Conservation (phyloP, 2,329 filamentous ascomycete species). For the Alternaria arbusti region DNA sequence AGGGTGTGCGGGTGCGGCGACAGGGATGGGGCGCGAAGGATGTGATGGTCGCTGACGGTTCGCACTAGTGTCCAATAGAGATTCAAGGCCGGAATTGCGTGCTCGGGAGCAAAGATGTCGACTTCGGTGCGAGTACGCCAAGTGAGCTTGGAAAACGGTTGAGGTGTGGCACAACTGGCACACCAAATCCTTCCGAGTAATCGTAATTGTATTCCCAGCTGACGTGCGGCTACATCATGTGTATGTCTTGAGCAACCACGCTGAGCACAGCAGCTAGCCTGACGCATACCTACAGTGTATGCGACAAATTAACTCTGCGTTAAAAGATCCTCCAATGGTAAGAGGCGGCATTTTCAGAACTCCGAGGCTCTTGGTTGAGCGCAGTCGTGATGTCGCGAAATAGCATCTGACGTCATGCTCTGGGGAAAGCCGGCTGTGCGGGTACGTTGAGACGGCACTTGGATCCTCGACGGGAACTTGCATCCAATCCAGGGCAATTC, state of each 20-base stretch:
- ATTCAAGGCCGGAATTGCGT: slow-evolving; percentile 36
- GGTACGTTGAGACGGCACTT: slow-evolving; percentile 3
- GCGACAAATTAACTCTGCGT: background rate
- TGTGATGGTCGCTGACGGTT: slow-evolving; percentile 24
- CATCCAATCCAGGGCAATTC: background rate
- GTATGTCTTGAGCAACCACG: background rate
- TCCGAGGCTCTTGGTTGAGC: background rate
- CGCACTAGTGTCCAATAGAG: slow-evolving; percentile 29
- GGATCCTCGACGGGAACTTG: background rate
- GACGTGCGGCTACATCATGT: background rate
- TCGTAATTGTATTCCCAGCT: background rate
- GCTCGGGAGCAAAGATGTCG: slow-evolving; percentile 43
- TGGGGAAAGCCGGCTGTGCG: slow-evolving; percentile 1
- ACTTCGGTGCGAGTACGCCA: slow-evolving; percentile 6
- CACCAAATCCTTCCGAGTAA: background rate
- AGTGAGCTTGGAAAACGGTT: background rate
- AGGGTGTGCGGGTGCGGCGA: slow-evolving; percentile 31
- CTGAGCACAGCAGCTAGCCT: background rate
- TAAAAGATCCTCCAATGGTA: background rate
- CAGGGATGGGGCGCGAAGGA: slow-evolving; percentile 34
- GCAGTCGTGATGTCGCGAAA: background rate
- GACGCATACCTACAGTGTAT: background rate
- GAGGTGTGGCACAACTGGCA: background rate
- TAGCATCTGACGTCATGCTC: slow-evolving; percentile 6
- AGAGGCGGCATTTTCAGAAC: background rate